Percentiles rank a stretch among this genome's conserved stretches.
These are phyloP conservation scores for Botryotinia convoluta DNA, from an alignment of 2,329 filamentous ascomycete genomes.

Conservation along the genomic window DNA sequence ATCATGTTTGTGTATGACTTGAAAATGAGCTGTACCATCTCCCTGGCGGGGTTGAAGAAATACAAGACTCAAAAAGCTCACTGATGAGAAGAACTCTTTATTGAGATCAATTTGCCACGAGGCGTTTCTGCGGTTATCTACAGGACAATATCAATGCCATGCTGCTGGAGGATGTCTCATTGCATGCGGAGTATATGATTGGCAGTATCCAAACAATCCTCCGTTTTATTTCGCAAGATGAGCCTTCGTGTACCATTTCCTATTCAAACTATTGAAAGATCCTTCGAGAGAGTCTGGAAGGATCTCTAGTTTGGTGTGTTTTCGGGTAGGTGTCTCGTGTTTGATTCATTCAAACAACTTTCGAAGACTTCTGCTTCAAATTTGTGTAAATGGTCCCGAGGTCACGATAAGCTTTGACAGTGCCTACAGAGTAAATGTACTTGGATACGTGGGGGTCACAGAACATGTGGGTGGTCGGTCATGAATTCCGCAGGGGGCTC, in stretches of 20 bases:
- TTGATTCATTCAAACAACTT: background rate
- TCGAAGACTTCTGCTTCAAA: slow-evolving; percentile 11
- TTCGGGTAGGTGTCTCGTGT: background rate
- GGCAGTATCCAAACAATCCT: slow-evolving; percentile 20
- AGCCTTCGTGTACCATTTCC: background rate
- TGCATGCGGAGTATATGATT: slow-evolving; percentile 18
- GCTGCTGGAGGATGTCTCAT: slow-evolving; percentile 16
- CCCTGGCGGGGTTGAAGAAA: slow-evolving; percentile 14
- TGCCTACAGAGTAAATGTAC: background rate
- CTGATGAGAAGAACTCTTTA: background rate
- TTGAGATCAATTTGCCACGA: slow-evolving; percentile 28
- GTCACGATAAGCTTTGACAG: slow-evolving; percentile 17
- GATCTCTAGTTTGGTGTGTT: background rate
- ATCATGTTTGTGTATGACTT: slow-evolving; percentile 18
- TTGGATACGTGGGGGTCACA: slow-evolving; percentile 9
- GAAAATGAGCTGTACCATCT: slow-evolving; percentile 11
- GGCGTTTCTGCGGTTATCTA: slow-evolving; percentile 28
- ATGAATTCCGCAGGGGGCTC: background rate
- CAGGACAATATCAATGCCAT: slow-evolving; percentile 22
- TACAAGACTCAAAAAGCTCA: background rate
- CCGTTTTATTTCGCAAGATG: slow-evolving; percentile 24
- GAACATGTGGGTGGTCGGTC: slow-evolving; percentile 12
- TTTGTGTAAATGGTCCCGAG: slow-evolving; percentile 6
- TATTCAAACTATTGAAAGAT: background rate
- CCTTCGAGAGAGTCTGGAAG: background rate